These are phyloP conservation scores for Alternaria sp. DNA, from an alignment of 2,329 filamentous ascomycete genomes.

Conservation along the genomic window DNA sequence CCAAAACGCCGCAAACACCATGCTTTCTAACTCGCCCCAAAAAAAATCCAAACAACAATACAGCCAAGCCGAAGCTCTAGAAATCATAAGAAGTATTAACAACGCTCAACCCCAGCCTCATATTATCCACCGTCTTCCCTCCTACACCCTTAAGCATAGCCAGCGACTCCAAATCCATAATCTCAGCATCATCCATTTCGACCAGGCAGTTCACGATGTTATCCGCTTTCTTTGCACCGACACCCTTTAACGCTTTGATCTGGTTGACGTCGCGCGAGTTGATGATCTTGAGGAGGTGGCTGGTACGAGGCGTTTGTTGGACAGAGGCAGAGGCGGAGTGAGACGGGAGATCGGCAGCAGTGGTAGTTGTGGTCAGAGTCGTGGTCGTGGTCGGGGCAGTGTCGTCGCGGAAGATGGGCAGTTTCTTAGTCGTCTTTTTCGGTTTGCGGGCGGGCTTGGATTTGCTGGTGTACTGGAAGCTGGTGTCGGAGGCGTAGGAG, in stretches of 20 bases:
- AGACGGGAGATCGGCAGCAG: not conserved
- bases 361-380: not conserved
- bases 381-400: constrained; percentile 4
- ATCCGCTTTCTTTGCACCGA: constrained; percentile 74
- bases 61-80: constrained; percentile 15
- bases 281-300: constrained; percentile 70
- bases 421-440: constrained; percentile 42
- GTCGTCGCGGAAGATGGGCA: constrained; percentile 48
- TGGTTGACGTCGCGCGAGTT: constrained; percentile 72
- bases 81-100: constrained; percentile 28
- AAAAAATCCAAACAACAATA: not conserved
- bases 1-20: constrained; percentile 23
- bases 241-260: constrained; percentile 72
- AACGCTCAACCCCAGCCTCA: constrained; percentile 51
- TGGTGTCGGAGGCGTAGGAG: constrained; percentile 47
- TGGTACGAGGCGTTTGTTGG: constrained; percentile 62
- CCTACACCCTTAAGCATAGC: constrained; percentile 58
- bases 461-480: constrained; percentile 43
- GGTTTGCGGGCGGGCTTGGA: constrained; percentile 45
- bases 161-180: constrained; percentile 52
- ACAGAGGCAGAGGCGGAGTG: constrained; percentile 16
- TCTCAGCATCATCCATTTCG: constrained; percentile 53
- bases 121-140: constrained; percentile 58
- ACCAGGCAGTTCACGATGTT: constrained; percentile 57
- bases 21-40: constrained; percentile 10